phyloP scores from a whole-genome alignment of 2,329 filamentous ascomycete genomes.

The Hypocreales sp. region DNA sequence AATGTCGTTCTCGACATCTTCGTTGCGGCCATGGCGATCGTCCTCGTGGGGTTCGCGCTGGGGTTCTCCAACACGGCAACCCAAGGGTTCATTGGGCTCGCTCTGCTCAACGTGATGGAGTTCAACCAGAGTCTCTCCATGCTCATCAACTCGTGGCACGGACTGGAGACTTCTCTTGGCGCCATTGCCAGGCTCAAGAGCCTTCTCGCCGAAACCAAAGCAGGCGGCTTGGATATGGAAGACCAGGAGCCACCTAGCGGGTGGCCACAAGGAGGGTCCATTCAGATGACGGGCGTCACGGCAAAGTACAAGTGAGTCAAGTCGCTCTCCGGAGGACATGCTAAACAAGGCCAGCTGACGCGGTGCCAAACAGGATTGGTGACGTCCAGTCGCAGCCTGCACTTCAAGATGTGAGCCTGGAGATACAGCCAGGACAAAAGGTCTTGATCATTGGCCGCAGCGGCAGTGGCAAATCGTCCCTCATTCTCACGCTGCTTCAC shows the following conservation, averaged over 20 bases:
- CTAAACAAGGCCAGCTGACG: too few relatives aligned
- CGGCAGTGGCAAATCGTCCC: slow-evolving; percentile 10
- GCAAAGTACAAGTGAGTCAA: slow-evolving; percentile 5
- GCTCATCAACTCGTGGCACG: slow-evolving; percentile 2
- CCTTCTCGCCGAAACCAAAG: slow-evolving; percentile 1
- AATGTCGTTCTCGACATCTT: too few relatives aligned
- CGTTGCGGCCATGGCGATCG: slow-evolving; percentile 12
- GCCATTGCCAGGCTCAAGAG: slow-evolving; percentile 7
- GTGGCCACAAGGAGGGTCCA: slow-evolving; percentile 5
- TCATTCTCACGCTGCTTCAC: too few relatives aligned
- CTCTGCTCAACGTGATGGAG: slow-evolving; percentile 3
- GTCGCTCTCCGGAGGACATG: too few relatives aligned
- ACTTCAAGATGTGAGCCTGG: slow-evolving; percentile 4
- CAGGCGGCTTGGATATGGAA: background rate
- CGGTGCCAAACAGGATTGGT: too few relatives aligned
- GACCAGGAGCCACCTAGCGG: background rate
- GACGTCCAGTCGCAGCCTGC: slow-evolving; percentile 1
- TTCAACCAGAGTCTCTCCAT: slow-evolving; percentile 2
- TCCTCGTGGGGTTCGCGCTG: slow-evolving; percentile 18
- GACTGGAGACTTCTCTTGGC: slow-evolving; percentile 8
- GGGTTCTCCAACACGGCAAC: slow-evolving; percentile 1
- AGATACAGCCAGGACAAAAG: slow-evolving; percentile 7
- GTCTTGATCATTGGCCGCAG: slow-evolving; percentile 8
- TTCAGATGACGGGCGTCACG: slow-evolving; percentile 5
- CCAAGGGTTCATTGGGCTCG: slow-evolving; percentile 3